Percentiles rank a stretch among this genome's conserved stretches.
Conservation (phyloP, 1,284 basidiomycete species). For the Microbotryomycetes sp. region DNA sequence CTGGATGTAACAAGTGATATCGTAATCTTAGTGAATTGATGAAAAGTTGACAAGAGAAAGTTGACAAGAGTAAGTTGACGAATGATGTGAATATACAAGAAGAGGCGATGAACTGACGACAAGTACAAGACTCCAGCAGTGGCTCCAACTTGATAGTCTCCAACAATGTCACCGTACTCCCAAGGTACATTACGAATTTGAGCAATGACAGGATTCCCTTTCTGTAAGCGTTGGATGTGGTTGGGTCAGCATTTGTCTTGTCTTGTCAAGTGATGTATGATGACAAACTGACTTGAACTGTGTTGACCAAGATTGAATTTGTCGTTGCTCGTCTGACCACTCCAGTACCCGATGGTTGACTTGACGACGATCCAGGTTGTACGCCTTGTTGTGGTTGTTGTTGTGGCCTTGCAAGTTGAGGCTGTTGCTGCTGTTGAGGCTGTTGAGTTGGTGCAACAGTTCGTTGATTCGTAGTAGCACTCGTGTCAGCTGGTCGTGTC, state of each 20-base stretch:
- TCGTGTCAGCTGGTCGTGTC: too few species aligned
- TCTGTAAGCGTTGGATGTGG: slow-evolving; percentile 47
- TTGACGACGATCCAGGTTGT: too few species aligned
- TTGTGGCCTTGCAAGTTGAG: too few species aligned
- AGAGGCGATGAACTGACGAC: slow-evolving; percentile 52
- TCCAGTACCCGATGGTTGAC: too few species aligned
- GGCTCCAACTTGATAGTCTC: slow-evolving; percentile 92
- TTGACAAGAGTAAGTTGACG: not conserved
- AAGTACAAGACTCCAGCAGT: slow-evolving; percentile 89
- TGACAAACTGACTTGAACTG: slow-evolving; percentile 51
- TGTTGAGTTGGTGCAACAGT: not conserved
- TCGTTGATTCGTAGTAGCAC: too few species aligned
- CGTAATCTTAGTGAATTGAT: slow-evolving; percentile 57
- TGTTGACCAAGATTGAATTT: slow-evolving; percentile 61
- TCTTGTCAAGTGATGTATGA: not conserved
- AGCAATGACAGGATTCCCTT: slow-evolving; percentile 80
- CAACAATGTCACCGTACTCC: slow-evolving; percentile 88
- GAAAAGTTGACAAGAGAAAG: not conserved
- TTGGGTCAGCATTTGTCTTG: not conserved
- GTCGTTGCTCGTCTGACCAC: slow-evolving; percentile 24
- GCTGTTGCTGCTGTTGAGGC: too few species aligned
- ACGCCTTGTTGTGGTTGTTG: too few species aligned
- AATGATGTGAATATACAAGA: not conserved
- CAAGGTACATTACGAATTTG: slow-evolving; percentile 81
- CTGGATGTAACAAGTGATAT: slow-evolving; percentile 94